Evolutionary conservation across 345 rosid species (phyloP).

Genomic region (Acer campestre): DNA sequence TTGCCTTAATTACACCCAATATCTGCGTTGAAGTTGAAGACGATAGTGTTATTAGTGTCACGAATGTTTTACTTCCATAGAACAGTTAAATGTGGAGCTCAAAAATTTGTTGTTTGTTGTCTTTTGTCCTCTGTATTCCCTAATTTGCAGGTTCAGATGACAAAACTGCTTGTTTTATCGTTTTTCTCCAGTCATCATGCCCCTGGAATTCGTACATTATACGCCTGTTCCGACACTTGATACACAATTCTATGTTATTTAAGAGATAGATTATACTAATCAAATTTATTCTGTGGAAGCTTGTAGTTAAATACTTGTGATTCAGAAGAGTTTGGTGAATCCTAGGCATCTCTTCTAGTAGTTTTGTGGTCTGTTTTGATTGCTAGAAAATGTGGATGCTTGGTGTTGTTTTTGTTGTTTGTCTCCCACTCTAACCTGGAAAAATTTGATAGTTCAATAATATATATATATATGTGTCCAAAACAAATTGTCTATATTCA

Average conservation of each 20-base stretch:
- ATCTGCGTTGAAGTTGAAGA: not conserved
- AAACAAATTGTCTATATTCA: not conserved
- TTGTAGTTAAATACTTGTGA: not conserved
- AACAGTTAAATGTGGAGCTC: not conserved
- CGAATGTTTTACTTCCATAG: not conserved
- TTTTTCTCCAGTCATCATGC: not conserved
- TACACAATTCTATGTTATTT: not conserved
- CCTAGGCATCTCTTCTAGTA: not conserved
- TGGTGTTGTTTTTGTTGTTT: not conserved
- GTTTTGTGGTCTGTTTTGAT: not conserved
- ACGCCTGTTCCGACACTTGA: not conserved
- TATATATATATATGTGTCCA: not conserved
- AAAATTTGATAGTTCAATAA: not conserved
- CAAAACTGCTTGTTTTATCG: not conserved
- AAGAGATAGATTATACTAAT: not conserved
- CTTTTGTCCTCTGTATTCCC: not conserved
- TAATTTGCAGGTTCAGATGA: constrained; percentile 2
- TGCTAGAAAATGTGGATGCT: not conserved
- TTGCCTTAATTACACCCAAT: not conserved
- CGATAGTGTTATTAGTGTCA: not conserved
- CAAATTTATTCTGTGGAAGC: not conserved
- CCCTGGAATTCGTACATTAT: not conserved
- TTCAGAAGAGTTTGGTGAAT: not conserved
- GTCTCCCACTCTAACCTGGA: not conserved
- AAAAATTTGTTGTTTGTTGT: not conserved